Base-by-base conservation (phyloP, 1,139 yeast species). In the Magnusiomyces magnusii region DNA sequence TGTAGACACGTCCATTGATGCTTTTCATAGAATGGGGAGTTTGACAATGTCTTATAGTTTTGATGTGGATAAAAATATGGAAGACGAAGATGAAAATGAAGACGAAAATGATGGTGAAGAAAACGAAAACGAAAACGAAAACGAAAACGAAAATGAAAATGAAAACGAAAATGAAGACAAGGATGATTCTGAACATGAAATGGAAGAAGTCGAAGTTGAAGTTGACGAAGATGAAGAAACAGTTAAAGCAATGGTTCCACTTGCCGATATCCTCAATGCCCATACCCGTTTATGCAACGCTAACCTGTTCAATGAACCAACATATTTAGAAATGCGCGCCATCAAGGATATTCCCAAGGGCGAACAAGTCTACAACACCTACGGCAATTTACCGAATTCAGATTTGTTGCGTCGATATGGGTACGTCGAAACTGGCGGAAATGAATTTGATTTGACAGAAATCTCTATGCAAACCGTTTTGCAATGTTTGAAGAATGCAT, bases 361-460 rank as follows among this genome's bases (percentile, higher is more conserved):
- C 1, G 85, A 83, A 27, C 98, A 93, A 68, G 76, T 93, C 2
- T 92, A 81, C 73, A 92, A 92, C 71, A 87, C 92, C 0, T 93
- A 93, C 70, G 95, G 97, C 1, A 95, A 90, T 57, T 85, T 88
- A 64, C 95, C 98, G 28, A 92, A 92, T 70, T 78, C 93, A 39
- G 98, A 93, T 67, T 78, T 93, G 44, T 76, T 93, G 60, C 81
- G 99, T 66, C 80, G 96, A 59, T 93, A 92, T 65, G 99, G 99
- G 0, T 93, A 89, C 67, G 95, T 89, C 25, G 97, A 93, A 71
- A 72, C 77, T 61, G 78, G 78, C 15, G 92, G 92, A 0, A 88
- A 96, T 0, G 81, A 80, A 57, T 83, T 77, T 69, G 98, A 93
- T 69, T 86, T 88, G 66, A 97, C 86, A 7, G 98, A 93, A 70